phyloP scores from a whole-genome alignment of 495 filamentous ascomycete genomes.

The Ramalina intermedia region DNA sequence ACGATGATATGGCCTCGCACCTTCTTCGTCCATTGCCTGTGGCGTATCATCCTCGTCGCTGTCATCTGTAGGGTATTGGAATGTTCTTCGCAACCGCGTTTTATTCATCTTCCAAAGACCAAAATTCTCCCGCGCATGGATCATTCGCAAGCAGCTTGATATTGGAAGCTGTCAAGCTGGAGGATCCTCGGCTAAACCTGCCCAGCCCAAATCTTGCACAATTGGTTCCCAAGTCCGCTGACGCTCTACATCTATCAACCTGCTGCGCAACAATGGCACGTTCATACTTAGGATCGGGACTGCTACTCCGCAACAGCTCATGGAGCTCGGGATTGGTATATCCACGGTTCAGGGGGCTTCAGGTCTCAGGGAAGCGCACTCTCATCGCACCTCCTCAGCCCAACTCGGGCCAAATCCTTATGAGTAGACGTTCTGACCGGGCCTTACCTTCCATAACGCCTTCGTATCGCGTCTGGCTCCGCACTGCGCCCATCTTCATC shows the following conservation, averaged over 20 bases:
- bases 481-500: constrained; percentile 43
- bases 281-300: too few relatives aligned
- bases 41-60: constrained; percentile 28
- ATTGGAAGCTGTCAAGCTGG: too few relatives aligned
- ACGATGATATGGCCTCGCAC: constrained; percentile 18
- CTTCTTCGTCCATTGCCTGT: constrained; percentile 50
- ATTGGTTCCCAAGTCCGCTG: background rate
- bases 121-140: too few relatives aligned
- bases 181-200: background rate
- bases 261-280: background rate
- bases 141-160: too few relatives aligned
- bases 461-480: constrained; percentile 29
- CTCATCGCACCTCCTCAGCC: constrained; percentile 33
- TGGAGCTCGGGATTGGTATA: too few relatives aligned
- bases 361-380: constrained; percentile 17
- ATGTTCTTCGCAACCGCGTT: constrained; percentile 44
- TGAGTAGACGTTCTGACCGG: constrained; percentile 67
- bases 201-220: background rate
- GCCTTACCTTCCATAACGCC: constrained; percentile 43
- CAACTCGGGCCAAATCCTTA: constrained; percentile 46
- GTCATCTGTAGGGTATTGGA: constrained; percentile 45
- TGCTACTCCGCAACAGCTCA: too few relatives aligned
- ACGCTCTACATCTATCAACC: background rate
- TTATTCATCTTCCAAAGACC: constrained; percentile 25
- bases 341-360: background rate